These are phyloP conservation scores for Paramyrothecium roridum DNA, from an alignment of 2,329 filamentous ascomycete genomes.

Conservation along the genomic window DNA sequence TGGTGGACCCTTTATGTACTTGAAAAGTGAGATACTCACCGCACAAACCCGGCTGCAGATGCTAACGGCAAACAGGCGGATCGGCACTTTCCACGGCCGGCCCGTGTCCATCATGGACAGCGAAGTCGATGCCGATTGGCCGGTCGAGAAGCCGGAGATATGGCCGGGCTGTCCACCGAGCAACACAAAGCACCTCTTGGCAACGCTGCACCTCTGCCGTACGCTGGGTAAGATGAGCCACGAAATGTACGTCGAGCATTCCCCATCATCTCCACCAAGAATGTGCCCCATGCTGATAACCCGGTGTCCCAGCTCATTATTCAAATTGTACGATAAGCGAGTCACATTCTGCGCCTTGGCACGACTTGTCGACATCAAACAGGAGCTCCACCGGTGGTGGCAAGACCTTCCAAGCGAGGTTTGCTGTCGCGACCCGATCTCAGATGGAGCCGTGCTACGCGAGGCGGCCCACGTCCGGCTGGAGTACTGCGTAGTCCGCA, in stretches of 20 bases:
- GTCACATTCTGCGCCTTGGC: constrained; percentile 27
- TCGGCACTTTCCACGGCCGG: constrained; percentile 54
- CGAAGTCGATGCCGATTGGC: constrained; percentile 52
- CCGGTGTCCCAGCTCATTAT: constrained; percentile 21
- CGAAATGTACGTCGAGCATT: constrained; percentile 29
- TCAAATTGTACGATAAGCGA: constrained; percentile 27
- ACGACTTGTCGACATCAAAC: constrained; percentile 30
- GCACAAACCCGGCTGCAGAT: background rate
- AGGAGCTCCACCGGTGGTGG: constrained; percentile 35
- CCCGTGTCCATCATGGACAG: constrained; percentile 49
- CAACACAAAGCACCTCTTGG: constrained; percentile 44
- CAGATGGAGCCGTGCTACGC: constrained; percentile 37
- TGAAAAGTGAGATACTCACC: constrained; percentile 41
- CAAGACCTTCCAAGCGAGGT: constrained; percentile 27
- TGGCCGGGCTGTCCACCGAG: constrained; percentile 34
- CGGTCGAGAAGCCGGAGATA: constrained; percentile 41
- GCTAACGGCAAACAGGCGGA: constrained; percentile 34
- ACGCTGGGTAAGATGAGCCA: constrained; percentile 32
- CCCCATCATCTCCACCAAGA: background rate
- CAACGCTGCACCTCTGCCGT: constrained; percentile 34
- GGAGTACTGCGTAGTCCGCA: constrained; percentile 49
- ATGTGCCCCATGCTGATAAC: background rate
- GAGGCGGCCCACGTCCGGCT: constrained; percentile 48
- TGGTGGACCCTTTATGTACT: constrained; percentile 57
- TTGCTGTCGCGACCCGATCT: constrained; percentile 33